These are phyloP conservation scores for Spergularia azorica DNA, from an alignment of 179 eudicot genomes.

Conservation along the genomic window DNA sequence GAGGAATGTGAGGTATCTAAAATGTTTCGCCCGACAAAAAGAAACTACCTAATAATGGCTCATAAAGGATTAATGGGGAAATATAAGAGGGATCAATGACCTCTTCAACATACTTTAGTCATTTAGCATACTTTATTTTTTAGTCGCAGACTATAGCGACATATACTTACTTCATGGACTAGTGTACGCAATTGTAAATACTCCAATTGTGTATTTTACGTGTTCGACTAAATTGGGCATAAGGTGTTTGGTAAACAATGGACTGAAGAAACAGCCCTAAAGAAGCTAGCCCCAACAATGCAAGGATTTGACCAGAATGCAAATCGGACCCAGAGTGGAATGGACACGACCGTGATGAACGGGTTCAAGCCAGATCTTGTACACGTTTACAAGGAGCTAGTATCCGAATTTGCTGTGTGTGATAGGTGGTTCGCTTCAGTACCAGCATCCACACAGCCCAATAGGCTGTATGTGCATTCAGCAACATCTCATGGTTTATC, in stretches of 20 bases:
- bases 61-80: no score
- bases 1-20: no score
- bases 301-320: conserved; percentile 80
- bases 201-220: not conserved
- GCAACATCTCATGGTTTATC: conserved; percentile 79
- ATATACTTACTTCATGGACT: no score
- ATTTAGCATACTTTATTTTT: no score
- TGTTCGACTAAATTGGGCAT: not conserved
- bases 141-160: no score
- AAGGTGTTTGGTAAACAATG: conserved; percentile 72
- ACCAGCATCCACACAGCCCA: conserved; percentile 88
- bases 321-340: conserved; percentile 42
- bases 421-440: conserved; percentile 74
- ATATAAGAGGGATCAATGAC: no score
- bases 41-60: no score
- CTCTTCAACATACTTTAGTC: no score
- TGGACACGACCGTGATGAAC: conserved; percentile 71
- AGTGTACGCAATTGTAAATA: not conserved
- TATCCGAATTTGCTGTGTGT: conserved; percentile 74
- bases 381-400: conserved; percentile 68
- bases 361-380: conserved; percentile 69
- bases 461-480: conserved; percentile 68
- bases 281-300: conserved; percentile 50
- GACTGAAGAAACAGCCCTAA: conserved; percentile 40
- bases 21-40: no score